phyloP scores from a whole-genome alignment of 192 early-diverging fungal species.

The Umbelopsis isabellina region DNA sequence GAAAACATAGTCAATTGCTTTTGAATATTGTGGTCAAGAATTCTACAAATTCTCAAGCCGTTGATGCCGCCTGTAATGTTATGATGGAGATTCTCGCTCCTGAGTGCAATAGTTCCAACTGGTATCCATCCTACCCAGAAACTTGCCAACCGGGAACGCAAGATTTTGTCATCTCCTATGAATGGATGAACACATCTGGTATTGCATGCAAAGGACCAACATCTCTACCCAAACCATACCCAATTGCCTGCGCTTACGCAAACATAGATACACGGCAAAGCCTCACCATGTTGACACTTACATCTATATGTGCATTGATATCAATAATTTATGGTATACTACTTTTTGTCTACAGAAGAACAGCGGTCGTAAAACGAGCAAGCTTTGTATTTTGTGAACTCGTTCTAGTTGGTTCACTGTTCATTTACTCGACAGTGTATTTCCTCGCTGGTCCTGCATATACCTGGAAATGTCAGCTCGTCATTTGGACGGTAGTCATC shows the following conservation, averaged over 20 bases:
- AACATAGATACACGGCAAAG: neutral
- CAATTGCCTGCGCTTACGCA: conserved; percentile 14
- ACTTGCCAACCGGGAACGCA: neutral
- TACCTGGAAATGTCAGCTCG: conserved; percentile 5
- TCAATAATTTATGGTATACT: conserved; percentile 14
- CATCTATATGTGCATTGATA: conserved; percentile 7
- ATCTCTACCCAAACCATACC: neutral
- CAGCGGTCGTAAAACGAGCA: conserved; percentile 11
- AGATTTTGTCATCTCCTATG: conserved; percentile 8
- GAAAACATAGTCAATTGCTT: neutral
- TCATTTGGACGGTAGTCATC: conserved; percentile 11
- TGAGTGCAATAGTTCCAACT: conserved; percentile 5
- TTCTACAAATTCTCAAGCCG: conserved; percentile 13
- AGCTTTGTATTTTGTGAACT: conserved; percentile 22
- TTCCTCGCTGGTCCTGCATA: neutral
- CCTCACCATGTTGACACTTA: conserved; percentile 7
- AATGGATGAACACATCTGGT: conserved; percentile 1
- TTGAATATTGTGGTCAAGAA: conserved; percentile 19
- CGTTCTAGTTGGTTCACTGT: conserved; percentile 19
- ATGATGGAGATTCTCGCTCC: conserved; percentile 25
- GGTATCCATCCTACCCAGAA: neutral
- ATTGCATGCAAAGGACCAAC: conserved; percentile 17
- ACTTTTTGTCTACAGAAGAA: conserved; percentile 9
- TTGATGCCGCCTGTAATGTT: conserved; percentile 11
- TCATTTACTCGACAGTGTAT: conserved; percentile 18